Evolutionary conservation across 2,329 filamentous ascomycete genomes (phyloP).

Genomic region (Alternaria ventricosa): DNA sequence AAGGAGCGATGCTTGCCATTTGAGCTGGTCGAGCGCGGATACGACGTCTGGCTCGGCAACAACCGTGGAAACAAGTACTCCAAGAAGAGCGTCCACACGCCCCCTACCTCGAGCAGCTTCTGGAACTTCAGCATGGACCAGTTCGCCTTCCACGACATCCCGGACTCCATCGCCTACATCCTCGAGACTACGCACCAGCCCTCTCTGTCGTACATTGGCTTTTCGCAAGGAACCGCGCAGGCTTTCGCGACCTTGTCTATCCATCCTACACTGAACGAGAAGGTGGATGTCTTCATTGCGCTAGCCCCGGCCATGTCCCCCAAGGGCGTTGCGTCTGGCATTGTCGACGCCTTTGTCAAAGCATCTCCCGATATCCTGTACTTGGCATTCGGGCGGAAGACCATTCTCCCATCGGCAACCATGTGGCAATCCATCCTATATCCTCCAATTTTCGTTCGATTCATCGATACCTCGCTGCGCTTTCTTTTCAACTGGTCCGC

Average conservation of each 20-base stretch:
- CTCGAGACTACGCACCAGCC: constrained; percentile 80
- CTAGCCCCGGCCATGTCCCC: constrained; percentile 97
- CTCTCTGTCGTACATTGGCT: constrained; percentile 93
- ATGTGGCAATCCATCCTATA: constrained; percentile 98
- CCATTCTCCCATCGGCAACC: constrained; percentile 88
- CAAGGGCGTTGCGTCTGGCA: constrained; percentile 83
- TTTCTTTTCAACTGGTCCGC: constrained; percentile 93
- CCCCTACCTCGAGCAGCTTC: constrained; percentile 78
- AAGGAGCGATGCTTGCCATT: constrained; percentile 87
- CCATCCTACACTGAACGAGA: constrained; percentile 87
- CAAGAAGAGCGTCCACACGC: constrained; percentile 83
- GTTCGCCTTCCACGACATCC: constrained; percentile 97
- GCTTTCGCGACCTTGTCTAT: constrained; percentile 93
- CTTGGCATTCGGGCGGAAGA: constrained; percentile 88
- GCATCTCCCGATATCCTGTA: constrained; percentile 91
- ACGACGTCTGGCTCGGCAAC: constrained; percentile 97
- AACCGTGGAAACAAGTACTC: constrained; percentile 99
- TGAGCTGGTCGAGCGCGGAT: constrained; percentile 84
- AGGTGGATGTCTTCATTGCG: constrained; percentile 95
- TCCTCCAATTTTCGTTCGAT: constrained; percentile 86
- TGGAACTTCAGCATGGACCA: constrained; percentile 99
- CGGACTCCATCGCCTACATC: constrained; percentile 91
- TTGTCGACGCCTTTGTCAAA: constrained; percentile 92
- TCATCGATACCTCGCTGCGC: constrained; percentile 80
- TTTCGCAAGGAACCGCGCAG: constrained; percentile 96